Conservation (phyloP, 495 filamentous ascomycete genomes). For the Xylaria cubensis region DNA sequence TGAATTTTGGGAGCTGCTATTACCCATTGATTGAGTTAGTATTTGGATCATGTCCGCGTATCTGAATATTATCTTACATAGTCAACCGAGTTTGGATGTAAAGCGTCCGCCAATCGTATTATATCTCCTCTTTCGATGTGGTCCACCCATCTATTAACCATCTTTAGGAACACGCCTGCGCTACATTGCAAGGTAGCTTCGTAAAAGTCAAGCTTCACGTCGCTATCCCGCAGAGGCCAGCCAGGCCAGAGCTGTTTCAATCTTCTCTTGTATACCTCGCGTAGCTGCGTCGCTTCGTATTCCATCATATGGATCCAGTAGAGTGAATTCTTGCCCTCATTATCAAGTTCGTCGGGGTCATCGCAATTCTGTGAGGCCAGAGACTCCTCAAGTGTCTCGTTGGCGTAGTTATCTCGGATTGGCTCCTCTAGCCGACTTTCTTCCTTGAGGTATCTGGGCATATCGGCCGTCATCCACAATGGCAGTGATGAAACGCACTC, state of each 20-base stretch:
- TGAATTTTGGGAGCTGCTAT: not conserved
- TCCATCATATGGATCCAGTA: constrained; percentile 50
- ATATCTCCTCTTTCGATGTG: not conserved
- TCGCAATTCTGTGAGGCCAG: not conserved
- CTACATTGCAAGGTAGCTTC: not conserved
- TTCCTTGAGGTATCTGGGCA: constrained; percentile 51
- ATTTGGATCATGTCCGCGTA: not conserved
- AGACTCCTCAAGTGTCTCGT: constrained; percentile 2
- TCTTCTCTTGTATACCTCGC: constrained; percentile 40
- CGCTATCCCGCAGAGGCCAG: constrained; percentile 23
- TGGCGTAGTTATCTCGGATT: constrained; percentile 15
- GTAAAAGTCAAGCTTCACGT: constrained; percentile 3
- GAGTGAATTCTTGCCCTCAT: constrained; percentile 45
- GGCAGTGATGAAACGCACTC: constrained; percentile 56
- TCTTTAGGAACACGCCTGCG: not conserved
- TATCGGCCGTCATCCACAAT: constrained; percentile 51
- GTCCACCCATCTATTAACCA: constrained; percentile 6
- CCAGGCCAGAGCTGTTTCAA: constrained; percentile 36
- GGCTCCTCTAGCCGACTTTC: constrained; percentile 34
- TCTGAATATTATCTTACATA: not conserved
- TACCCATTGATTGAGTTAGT: not conserved
- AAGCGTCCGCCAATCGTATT: constrained; percentile 9
- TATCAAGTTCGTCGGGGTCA: constrained; percentile 37
- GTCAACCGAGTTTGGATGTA: not conserved
- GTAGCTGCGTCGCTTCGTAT: constrained; percentile 44